Conservation (phyloP, 192 early-diverging fungal species). For the Umbelopsis sp. region DNA sequence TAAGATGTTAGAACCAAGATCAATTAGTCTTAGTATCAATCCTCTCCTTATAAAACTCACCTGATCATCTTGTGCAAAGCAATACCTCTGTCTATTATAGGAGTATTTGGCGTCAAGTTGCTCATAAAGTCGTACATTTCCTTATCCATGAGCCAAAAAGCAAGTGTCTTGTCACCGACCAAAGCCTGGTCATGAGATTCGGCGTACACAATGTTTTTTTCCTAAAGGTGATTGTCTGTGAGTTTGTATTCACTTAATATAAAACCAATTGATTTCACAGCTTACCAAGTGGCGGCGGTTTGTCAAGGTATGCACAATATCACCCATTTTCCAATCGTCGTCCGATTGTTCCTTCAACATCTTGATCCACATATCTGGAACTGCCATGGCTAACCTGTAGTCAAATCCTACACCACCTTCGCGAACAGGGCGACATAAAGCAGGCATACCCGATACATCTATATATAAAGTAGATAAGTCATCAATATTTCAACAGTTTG, state of each 20-base stretch:
- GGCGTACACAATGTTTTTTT: constrained; percentile 93
- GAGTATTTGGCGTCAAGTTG: constrained; percentile 74
- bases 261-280: not conserved
- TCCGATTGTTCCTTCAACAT: constrained; percentile 88
- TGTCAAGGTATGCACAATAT: constrained; percentile 84
- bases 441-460: constrained; percentile 99
- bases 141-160: constrained; percentile 99
- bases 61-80: constrained; percentile 97
- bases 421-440: constrained; percentile 77
- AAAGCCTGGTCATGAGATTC: constrained; percentile 98
- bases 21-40: not conserved
- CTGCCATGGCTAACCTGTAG: constrained; percentile 94
- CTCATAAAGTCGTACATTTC: constrained; percentile 99
- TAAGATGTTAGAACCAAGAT: not conserved
- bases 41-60: constrained; percentile 29
- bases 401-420: constrained; percentile 98
- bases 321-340: constrained; percentile 90
- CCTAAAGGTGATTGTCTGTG: constrained; percentile 48
- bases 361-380: constrained; percentile 99
- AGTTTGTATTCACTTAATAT: too few species aligned
- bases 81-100: constrained; percentile 91
- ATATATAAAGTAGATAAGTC: too few species aligned
- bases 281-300: constrained; percentile 84
- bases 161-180: constrained; percentile 97
- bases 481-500: too few species aligned